phyloP scores from a whole-genome alignment of 192 early-diverging fungal genomes.

The Fimicolochytrium jonesii region DNA sequence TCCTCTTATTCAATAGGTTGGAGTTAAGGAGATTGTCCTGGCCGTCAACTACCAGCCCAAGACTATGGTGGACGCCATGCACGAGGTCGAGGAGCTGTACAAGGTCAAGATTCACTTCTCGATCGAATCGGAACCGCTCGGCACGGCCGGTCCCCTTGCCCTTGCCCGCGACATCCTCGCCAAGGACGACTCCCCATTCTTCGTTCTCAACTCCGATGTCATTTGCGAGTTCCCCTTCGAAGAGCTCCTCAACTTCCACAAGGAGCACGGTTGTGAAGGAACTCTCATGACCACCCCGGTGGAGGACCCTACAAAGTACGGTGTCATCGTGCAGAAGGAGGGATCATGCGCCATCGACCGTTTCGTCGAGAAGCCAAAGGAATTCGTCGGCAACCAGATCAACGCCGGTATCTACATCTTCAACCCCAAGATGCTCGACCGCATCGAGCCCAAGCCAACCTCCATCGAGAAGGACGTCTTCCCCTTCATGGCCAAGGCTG shows the following conservation, averaged over 20 bases:
- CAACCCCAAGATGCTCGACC: conserved; percentile 80
- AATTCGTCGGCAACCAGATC: conserved; percentile 96
- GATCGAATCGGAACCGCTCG: conserved; percentile 94
- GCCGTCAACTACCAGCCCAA: conserved; percentile 99
- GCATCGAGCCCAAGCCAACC: conserved; percentile 88
- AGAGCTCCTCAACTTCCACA: conserved; percentile 84
- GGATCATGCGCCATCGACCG: conserved; percentile 75
- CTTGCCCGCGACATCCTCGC: conserved; percentile 86
- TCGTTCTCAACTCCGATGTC: conserved; percentile 98
- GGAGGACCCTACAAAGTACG: conserved; percentile 98
- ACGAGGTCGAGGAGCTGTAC: conserved; percentile 89
- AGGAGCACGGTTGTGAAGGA: conserved; percentile 86
- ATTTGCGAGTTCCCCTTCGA: conserved; percentile 99
- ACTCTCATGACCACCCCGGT: conserved; percentile 96
- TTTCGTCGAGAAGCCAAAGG: conserved; percentile 97
- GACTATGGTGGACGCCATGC: conserved; percentile 90
- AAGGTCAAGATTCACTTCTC: conserved; percentile 94
- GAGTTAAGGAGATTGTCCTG: conserved; percentile 95
- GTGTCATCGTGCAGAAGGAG: conserved; percentile 87
- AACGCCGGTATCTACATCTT: conserved; percentile 99
- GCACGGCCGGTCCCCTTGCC: conserved; percentile 91
- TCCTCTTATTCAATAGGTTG: conserved; percentile 65
- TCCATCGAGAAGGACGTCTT: conserved; percentile 99
- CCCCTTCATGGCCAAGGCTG: conserved; percentile 84
- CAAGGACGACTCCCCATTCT: conserved; percentile 89